Conservation (phyloP, 352 stramenopile genomes). For the Globisporangium ultimum region DNA sequence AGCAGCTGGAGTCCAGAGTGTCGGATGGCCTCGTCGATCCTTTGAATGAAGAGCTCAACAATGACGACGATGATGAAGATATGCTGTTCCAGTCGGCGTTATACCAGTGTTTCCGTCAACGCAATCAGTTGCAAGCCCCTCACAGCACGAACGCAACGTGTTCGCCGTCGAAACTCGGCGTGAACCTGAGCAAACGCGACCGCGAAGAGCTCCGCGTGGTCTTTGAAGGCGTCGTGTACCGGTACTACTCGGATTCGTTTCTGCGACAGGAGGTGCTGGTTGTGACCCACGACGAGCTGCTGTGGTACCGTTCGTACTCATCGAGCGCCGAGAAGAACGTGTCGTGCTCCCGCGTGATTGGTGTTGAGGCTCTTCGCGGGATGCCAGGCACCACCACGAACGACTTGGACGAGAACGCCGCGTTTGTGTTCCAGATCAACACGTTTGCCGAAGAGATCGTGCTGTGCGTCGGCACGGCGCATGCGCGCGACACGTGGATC, state of each 20-base stretch:
- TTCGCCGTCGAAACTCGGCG: constrained; percentile 53
- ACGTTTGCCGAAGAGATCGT: constrained; percentile 76
- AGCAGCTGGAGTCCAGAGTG: too few species aligned
- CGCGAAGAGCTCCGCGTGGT: constrained; percentile 48
- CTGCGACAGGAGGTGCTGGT: constrained; percentile 77
- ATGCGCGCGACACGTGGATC: constrained; percentile 63
- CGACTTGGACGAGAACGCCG: constrained; percentile 16
- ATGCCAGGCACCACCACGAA: constrained; percentile 19
- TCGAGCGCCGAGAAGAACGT: constrained; percentile 54
- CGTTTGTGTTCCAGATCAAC: constrained; percentile 65
- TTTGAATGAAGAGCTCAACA: neutral
- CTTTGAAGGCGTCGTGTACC: constrained; percentile 72
- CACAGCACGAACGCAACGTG: constrained; percentile 32
- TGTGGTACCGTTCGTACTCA: constrained; percentile 71
- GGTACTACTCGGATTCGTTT: constrained; percentile 52
- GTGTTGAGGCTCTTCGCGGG: constrained; percentile 27
- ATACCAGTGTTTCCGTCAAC: constrained; percentile 56
- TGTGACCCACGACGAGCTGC: constrained; percentile 46
- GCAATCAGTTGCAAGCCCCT: constrained; percentile 43
- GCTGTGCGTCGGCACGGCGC: constrained; percentile 58
- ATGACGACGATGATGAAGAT: constrained; percentile 13
- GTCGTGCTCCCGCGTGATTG: constrained; percentile 39
- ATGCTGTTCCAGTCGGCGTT: constrained; percentile 47
- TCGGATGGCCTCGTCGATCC: constrained; percentile 18
- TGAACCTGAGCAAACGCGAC: constrained; percentile 63